Conservation (phyloP, 2,329 filamentous ascomycete species). For the Lachnellula occidentalis region DNA sequence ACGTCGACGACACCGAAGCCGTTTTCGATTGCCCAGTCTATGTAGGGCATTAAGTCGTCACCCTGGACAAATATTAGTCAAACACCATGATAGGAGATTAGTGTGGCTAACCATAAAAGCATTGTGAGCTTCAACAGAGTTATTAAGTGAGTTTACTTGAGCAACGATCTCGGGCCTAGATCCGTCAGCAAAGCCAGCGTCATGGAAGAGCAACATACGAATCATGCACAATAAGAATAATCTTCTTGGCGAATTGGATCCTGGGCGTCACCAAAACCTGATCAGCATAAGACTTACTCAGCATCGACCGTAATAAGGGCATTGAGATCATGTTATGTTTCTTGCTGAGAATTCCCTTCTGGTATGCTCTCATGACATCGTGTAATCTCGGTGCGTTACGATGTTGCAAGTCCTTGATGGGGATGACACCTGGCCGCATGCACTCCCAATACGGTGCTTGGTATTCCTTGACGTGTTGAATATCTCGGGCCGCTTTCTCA, state of each 20-base stretch:
- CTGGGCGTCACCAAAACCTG: conserved; percentile 78
- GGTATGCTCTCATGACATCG: conserved; percentile 73
- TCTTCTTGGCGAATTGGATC: conserved; percentile 58
- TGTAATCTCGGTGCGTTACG: conserved; percentile 62
- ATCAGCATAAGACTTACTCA: conserved; percentile 76
- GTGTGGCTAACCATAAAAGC: conserved; percentile 69
- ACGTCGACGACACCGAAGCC: conserved; percentile 84
- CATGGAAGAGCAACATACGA: conserved; percentile 51
- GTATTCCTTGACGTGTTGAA: conserved; percentile 54
- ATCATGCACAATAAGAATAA: conserved; percentile 87
- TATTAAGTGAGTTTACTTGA: conserved; percentile 63
- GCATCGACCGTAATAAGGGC: conserved; percentile 66
- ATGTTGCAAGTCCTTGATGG: conserved; percentile 46
- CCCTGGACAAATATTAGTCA: conserved; percentile 49
- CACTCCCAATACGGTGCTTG: conserved; percentile 80
- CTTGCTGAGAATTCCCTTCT: conserved; percentile 65
- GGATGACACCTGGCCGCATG: conserved; percentile 64
- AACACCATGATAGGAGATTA: conserved; percentile 10
- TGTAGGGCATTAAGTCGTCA: conserved; percentile 74
- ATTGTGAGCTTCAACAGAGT: conserved; percentile 74
- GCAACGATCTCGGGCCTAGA: conserved; percentile 64
- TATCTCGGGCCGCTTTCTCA: conserved; percentile 49
- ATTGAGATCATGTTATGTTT: conserved; percentile 75
- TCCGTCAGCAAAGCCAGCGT: conserved; percentile 17
- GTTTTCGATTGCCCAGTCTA: conserved; percentile 74